phyloP scores from a whole-genome alignment of 148 eudicot species.

The Beta vulgaris region DNA sequence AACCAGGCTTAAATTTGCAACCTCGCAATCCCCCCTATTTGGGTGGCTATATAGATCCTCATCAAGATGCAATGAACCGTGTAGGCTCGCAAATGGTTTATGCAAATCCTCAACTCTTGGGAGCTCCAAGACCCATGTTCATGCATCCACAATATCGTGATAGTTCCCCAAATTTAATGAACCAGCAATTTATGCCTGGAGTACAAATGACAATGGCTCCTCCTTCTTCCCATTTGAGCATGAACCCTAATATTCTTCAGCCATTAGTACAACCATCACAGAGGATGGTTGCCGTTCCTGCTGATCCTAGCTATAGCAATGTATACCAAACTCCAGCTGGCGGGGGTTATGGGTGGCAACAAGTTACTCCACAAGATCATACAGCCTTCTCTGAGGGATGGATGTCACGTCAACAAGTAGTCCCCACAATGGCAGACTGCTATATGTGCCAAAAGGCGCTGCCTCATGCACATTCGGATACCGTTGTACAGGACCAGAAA shows the following conservation, averaged over 20 bases:
- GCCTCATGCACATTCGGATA: constrained; percentile 95
- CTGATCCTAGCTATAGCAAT: constrained; percentile 50
- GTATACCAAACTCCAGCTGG: constrained; percentile 53
- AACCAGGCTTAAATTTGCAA: constrained; percentile 37
- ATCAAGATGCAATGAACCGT: constrained; percentile 45
- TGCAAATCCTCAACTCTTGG: constrained; percentile 47
- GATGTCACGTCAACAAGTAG: constrained; percentile 49
- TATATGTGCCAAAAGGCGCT: constrained; percentile 79
- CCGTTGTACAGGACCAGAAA: constrained; percentile 58
- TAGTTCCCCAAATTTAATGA: constrained; percentile 34
- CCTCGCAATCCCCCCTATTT: constrained; percentile 47
- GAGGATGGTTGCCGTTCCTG: constrained; percentile 52
- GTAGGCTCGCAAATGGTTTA: constrained; percentile 59
- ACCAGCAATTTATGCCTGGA: constrained; percentile 56
- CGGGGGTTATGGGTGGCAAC: constrained; percentile 69
- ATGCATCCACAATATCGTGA: constrained; percentile 51
- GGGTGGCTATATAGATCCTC: constrained; percentile 59
- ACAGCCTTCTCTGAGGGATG: constrained; percentile 47
- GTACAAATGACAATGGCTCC: constrained; percentile 60
- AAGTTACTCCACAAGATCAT: constrained; percentile 53
- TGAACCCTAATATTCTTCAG: constrained; percentile 47
- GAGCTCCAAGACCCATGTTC: constrained; percentile 51
- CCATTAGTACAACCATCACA: constrained; percentile 45
- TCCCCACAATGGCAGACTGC: constrained; percentile 48
- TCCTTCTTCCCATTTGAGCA: constrained; percentile 45